Percentiles rank a stretch among this genome's conserved stretches.
phyloP scores from a whole-genome alignment of 2,329 filamentous ascomycete species.

The Pseudonectria buxi region DNA sequence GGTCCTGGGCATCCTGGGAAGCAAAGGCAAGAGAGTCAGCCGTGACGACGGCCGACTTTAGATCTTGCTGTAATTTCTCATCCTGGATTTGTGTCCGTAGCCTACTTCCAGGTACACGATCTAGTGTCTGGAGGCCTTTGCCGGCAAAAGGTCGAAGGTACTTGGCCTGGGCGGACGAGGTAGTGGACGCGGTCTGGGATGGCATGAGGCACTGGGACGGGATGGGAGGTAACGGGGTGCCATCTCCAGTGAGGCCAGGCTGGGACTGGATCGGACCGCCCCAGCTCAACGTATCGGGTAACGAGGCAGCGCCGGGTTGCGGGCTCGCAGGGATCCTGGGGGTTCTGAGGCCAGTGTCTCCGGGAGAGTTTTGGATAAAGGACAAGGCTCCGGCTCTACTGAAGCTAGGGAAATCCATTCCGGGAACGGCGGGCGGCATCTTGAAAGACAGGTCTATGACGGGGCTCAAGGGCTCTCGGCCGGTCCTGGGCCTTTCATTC shows the following conservation, averaged over 20 bases:
- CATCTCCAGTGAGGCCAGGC: slow-evolving; percentile 14
- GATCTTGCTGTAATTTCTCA: slow-evolving; percentile 18
- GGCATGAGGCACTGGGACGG: slow-evolving; percentile 44
- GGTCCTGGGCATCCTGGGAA: slow-evolving; percentile 13
- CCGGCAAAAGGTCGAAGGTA: slow-evolving; percentile 51
- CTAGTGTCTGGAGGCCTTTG: slow-evolving; percentile 48
- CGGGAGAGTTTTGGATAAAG: slow-evolving; percentile 27
- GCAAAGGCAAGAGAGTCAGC: slow-evolving; percentile 21
- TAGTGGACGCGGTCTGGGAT: slow-evolving; percentile 47
- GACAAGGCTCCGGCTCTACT: slow-evolving; percentile 25
- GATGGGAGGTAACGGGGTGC: slow-evolving; percentile 35
- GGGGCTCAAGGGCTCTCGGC: slow-evolving; percentile 46
- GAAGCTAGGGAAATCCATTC: slow-evolving; percentile 36
- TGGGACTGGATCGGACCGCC: slow-evolving; percentile 36
- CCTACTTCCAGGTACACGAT: slow-evolving; percentile 25
- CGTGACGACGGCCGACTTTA: slow-evolving; percentile 3
- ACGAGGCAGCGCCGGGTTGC: slow-evolving; percentile 30
- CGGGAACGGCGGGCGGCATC: slow-evolving; percentile 28
- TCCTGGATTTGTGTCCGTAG: slow-evolving; percentile 25
- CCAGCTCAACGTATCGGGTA: slow-evolving; percentile 53
- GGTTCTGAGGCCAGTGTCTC: slow-evolving; percentile 16
- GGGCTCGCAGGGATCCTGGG: slow-evolving; percentile 21
- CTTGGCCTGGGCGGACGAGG: slow-evolving; percentile 42
- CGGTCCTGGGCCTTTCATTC: slow-evolving; percentile 43
- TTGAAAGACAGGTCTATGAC: slow-evolving; percentile 42